Percentiles rank a stretch among this genome's conserved stretches.
These are phyloP conservation scores for Fusarium sulawesiense DNA, from an alignment of 2,329 filamentous ascomycete genomes.

Conservation along the genomic window DNA sequence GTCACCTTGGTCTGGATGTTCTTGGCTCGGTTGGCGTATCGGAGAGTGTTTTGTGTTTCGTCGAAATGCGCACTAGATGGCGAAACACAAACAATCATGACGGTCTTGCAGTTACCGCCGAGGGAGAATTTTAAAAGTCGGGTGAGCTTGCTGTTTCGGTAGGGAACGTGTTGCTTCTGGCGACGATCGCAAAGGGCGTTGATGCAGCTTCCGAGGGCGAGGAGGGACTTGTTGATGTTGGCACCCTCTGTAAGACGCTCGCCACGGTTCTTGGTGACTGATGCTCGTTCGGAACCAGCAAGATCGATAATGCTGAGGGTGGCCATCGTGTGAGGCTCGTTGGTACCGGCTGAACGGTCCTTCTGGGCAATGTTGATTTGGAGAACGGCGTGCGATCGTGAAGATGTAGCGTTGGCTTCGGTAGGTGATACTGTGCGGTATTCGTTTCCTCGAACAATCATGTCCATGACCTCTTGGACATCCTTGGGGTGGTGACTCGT, in stretches of 20 bases:
- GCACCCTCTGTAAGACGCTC: conserved; percentile 92
- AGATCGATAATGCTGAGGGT: conserved; percentile 98
- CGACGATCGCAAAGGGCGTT: conserved; percentile 95
- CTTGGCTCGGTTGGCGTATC: conserved; percentile 97
- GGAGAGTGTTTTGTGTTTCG: conserved; percentile 96
- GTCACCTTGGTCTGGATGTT: conserved; percentile 99
- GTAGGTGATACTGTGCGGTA: conserved; percentile 96
- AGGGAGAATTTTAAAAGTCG: conserved; percentile 96
- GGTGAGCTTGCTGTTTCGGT: conserved; percentile 97
- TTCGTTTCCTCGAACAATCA: conserved; percentile 95
- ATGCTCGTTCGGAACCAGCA: conserved; percentile 94
- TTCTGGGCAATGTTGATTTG: conserved; percentile 97
- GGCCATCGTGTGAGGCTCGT: conserved; percentile 97
- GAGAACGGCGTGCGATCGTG: conserved; percentile 94
- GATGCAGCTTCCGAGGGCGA: conserved; percentile 96
- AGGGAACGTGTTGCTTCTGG: conserved; percentile 93
- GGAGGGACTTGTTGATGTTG: conserved; percentile 98
- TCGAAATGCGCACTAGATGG: conserved; percentile 97
- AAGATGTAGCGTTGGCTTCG: conserved; percentile 96
- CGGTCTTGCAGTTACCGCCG: conserved; percentile 97
- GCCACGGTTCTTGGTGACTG: conserved; percentile 95
- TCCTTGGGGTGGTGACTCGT: conserved; percentile 92
- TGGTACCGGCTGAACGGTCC: conserved; percentile 90
- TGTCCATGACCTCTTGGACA: conserved; percentile 98
- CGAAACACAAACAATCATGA: conserved; percentile 99